These are phyloP conservation scores for Prototheca stagnorum DNA, from an alignment of 163 green algal genomes.

Conservation along the genomic window DNA sequence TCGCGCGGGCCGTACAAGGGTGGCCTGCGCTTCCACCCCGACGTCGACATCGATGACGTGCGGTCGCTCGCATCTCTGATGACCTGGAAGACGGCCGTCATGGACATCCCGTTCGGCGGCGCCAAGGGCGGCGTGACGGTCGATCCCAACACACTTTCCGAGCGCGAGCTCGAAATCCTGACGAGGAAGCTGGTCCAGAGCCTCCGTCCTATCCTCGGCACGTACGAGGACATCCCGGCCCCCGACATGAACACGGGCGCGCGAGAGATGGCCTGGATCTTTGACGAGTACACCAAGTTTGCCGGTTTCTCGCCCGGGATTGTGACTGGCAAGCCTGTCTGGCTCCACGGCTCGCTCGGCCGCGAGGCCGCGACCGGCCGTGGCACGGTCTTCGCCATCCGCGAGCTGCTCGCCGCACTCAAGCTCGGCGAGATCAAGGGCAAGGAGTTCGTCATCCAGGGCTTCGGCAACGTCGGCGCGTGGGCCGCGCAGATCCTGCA, in stretches of 20 bases:
- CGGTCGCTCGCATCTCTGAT: slow-evolving; percentile 76
- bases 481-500: slow-evolving; percentile 50
- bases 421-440: slow-evolving; percentile 35
- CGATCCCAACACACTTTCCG: slow-evolving; percentile 45
- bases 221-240: slow-evolving; percentile 60
- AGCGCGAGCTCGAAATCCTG: slow-evolving; percentile 75
- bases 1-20: slow-evolving; percentile 78
- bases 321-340: slow-evolving; percentile 77
- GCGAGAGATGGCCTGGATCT: slow-evolving; percentile 53
- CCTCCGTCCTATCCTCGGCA: slow-evolving; percentile 57
- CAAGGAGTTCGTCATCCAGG: slow-evolving; percentile 69
- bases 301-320: slow-evolving; percentile 69
- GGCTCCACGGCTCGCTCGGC: slow-evolving; percentile 64
- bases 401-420: slow-evolving; percentile 48
- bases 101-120: slow-evolving; percentile 90
- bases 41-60: slow-evolving; percentile 83
- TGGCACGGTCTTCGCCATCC: slow-evolving; percentile 57
- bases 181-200: slow-evolving; percentile 74
- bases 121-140: slow-evolving; percentile 73
- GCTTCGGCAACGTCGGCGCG: slow-evolving; percentile 83
- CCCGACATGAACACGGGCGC: slow-evolving; percentile 78
- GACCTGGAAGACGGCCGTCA: slow-evolving; percentile 93
- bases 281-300: slow-evolving; percentile 77
- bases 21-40: slow-evolving; percentile 63
- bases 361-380: slow-evolving; percentile 64